phyloP scores from a whole-genome alignment of 2,329 filamentous ascomycete species.

The Sporothrix pseudoabietina region DNA sequence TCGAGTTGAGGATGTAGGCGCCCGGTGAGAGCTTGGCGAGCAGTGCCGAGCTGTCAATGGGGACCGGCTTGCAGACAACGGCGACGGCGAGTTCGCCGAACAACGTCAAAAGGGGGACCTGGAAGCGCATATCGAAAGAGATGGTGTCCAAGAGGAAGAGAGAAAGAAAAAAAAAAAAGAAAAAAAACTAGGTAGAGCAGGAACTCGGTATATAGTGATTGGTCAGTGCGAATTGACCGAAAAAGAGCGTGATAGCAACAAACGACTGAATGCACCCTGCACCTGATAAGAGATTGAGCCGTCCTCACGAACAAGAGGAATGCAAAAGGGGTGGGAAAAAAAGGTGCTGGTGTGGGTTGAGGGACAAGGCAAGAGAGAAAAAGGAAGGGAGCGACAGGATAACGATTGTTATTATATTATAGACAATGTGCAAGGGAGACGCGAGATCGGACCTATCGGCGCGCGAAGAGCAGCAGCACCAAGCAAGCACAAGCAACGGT shows the following conservation, averaged over 20 bases:
- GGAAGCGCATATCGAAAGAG: not conserved
- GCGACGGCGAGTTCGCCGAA: not conserved
- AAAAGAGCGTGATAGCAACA: not conserved
- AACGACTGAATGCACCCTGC: not conserved
- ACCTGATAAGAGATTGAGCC: not conserved
- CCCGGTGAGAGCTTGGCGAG: conserved; percentile 42
- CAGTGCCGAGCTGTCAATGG: conserved; percentile 35
- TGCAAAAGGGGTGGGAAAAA: not conserved
- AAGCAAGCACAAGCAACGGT: not conserved
- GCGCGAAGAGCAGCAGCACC: not conserved
- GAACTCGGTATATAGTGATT: not conserved
- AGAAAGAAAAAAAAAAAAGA: not conserved
- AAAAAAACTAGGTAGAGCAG: not conserved
- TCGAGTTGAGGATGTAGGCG: conserved; percentile 49
- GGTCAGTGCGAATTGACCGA: not conserved
- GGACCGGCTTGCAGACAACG: not conserved
- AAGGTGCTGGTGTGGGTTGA: not conserved
- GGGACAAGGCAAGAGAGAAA: not conserved
- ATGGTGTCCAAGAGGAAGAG: too few species aligned
- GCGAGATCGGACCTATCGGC: not conserved
- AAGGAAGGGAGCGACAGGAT: not conserved
- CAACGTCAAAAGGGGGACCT: not conserved
- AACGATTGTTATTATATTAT: not conserved
- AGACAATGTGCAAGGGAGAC: not conserved
- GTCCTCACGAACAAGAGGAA: not conserved